These are phyloP conservation scores for Pythium chondricola DNA, from an alignment of 352 stramenopile species.

Conservation along the genomic window DNA sequence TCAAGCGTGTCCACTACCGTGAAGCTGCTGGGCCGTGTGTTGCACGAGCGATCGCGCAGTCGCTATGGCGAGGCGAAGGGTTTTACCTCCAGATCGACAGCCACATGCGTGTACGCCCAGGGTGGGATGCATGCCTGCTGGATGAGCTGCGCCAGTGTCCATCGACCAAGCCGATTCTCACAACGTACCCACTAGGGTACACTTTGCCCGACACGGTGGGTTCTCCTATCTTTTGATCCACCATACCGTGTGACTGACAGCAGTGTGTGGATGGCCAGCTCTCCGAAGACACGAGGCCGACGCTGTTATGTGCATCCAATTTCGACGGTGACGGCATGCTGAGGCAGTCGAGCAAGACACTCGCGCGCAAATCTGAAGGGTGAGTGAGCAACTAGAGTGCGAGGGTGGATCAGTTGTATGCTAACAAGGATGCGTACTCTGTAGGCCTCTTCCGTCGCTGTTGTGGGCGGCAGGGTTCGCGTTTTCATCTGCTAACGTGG, in stretches of 20 bases:
- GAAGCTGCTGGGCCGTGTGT: conserved; percentile 88
- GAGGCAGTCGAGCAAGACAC: conserved; percentile 51
- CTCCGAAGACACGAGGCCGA: conserved; percentile 40
- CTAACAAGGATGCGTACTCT: background rate
- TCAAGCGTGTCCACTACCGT: conserved; percentile 53
- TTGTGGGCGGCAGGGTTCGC: conserved; percentile 77
- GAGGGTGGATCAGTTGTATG: too few species aligned
- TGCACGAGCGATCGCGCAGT: conserved; percentile 74
- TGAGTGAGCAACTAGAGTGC: conserved; percentile 18
- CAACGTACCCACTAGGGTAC: conserved; percentile 92
- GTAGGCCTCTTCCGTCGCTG: conserved; percentile 45
- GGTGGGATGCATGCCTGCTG: conserved; percentile 91
- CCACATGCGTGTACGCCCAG: conserved; percentile 84
- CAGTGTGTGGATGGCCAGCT: too few species aligned
- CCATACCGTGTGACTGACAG: background rate
- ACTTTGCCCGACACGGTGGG: conserved; percentile 60
- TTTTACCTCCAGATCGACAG: conserved; percentile 95
- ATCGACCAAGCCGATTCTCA: conserved; percentile 76
- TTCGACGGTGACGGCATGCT: conserved; percentile 53
- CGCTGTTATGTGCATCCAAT: conserved; percentile 48
- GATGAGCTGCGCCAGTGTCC: conserved; percentile 45
- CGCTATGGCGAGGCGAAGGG: conserved; percentile 73
- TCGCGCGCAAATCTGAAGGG: conserved; percentile 25
- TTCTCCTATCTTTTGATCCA: background rate
- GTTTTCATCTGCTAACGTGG: conserved; percentile 44